phyloP scores from a whole-genome alignment of 805 yeast species.

The Myxozyma sirexii region DNA sequence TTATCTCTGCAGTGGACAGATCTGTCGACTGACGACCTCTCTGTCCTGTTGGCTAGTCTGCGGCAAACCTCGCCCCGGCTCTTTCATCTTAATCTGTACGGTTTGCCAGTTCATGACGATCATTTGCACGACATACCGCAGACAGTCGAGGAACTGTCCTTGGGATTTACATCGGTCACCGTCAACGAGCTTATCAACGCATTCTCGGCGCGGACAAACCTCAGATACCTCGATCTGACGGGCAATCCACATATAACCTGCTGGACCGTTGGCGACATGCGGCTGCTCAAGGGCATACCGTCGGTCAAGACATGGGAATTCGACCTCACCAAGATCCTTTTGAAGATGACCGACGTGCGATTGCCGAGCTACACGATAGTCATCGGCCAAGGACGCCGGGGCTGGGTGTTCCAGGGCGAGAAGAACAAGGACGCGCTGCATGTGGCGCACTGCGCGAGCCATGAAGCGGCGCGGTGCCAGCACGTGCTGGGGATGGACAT shows the following conservation, averaged over 20 bases:
- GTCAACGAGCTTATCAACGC: conserved; percentile 36
- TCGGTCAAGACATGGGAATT: conserved; percentile 68
- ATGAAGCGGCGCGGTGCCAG: conserved; percentile 8
- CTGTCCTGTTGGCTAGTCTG: conserved; percentile 49
- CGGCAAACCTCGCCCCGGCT: conserved; percentile 43
- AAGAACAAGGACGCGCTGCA: conserved; percentile 10
- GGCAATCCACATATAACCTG: conserved; percentile 62
- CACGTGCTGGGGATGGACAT: conserved; percentile 38
- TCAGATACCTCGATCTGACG: conserved; percentile 67
- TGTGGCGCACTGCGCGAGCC: conserved; percentile 10
- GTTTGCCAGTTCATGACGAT: conserved; percentile 56
- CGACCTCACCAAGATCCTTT: conserved; percentile 38
- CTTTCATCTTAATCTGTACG: conserved; percentile 62
- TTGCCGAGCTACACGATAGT: conserved; percentile 45
- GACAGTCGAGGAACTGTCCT: conserved; percentile 39
- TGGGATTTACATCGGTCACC: conserved; percentile 41
- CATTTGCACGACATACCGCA: conserved; percentile 42
- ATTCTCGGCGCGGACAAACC: conserved; percentile 36
- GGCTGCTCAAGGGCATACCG: conserved; percentile 50
- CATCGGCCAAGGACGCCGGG: conserved; percentile 67
- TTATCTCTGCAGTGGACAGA: conserved; percentile 65
- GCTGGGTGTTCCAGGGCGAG: conserved; percentile 63
- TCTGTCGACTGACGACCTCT: conserved; percentile 53
- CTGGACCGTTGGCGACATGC: conserved; percentile 58
- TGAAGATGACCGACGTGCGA: conserved; percentile 39